phyloP scores from a whole-genome alignment of 2,329 filamentous ascomycete genomes.

The Neocucurbitaria cava region DNA sequence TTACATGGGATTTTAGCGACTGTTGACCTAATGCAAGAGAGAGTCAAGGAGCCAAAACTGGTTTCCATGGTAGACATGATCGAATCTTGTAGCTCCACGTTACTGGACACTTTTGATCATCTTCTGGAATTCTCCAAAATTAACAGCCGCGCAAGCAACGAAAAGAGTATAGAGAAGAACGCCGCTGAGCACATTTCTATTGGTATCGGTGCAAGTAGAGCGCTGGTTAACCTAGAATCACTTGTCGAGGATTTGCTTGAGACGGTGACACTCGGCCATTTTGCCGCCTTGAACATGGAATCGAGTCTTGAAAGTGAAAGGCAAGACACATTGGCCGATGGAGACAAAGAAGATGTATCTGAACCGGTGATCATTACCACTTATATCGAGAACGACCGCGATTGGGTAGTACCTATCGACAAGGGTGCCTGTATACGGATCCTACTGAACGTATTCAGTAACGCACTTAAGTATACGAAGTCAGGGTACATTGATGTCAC shows the following conservation, averaged over 20 bases:
- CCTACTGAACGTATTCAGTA: slow-evolving; percentile 30
- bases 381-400: slow-evolving; percentile 3
- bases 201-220: no score
- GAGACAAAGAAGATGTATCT: background rate
- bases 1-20: slow-evolving; percentile 46
- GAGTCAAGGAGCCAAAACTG: slow-evolving; percentile 43
- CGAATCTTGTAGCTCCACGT: slow-evolving; percentile 56
- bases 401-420: slow-evolving; percentile 9
- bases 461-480: slow-evolving; percentile 30
- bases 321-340: background rate
- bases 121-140: slow-evolving; percentile 30
- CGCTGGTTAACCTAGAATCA: slow-evolving; percentile 2
- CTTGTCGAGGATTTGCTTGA: slow-evolving; percentile 13
- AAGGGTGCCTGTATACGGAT: slow-evolving; percentile 25
- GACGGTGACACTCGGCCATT: slow-evolving; percentile 11
- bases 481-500: slow-evolving; percentile 20
- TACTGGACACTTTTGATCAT: slow-evolving; percentile 52
- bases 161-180: background rate
- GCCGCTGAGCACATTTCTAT: background rate
- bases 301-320: slow-evolving; percentile 4
- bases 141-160: slow-evolving; percentile 11
- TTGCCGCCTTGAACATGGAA: slow-evolving; percentile 3
- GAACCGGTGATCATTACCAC: slow-evolving; percentile 9
- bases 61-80: slow-evolving; percentile 55
- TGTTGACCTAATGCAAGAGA: slow-evolving; percentile 56